Percentiles rank a stretch among this genome's conserved stretches.
Evolutionary conservation across 148 eudicot genomes (phyloP).

Genomic region (Persicaria maculosa): DNA sequence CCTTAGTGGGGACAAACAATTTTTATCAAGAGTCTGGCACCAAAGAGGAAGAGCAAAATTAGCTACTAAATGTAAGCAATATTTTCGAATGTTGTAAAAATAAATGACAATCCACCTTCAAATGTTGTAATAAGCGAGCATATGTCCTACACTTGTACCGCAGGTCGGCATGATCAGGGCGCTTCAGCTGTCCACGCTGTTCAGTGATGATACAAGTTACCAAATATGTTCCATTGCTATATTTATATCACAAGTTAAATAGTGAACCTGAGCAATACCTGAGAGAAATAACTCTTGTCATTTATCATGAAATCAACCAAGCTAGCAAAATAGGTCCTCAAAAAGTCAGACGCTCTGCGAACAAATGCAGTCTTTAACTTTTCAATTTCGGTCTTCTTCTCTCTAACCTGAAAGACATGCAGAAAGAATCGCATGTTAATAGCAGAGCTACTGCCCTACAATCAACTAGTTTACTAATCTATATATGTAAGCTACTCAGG

Average conservation of each 20-base stretch:
- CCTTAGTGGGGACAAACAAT: conserved; percentile 70
- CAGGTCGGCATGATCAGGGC: conserved; percentile 98
- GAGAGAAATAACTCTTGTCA: conserved; percentile 95
- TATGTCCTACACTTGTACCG: conserved; percentile 92
- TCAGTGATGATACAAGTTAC: conserved; percentile 12
- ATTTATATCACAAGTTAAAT: not conserved
- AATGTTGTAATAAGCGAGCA: conserved; percentile 92
- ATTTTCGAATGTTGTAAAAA: too few species aligned
- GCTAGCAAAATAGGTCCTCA: conserved; percentile 80
- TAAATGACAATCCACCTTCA: conserved; percentile 48
- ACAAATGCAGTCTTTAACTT: conserved; percentile 71
- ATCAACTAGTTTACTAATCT: too few species aligned
- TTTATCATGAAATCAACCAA: conserved; percentile 93
- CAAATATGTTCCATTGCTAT: not conserved
- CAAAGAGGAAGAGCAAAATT: conserved; percentile 8
- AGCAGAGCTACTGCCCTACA: too few species aligned
- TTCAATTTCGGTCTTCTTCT: conserved; percentile 79
- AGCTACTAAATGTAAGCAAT: not conserved
- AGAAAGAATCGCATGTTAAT: too few species aligned
- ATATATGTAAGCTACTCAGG: too few species aligned
- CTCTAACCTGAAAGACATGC: conserved; percentile 48
- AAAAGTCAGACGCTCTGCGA: conserved; percentile 82
- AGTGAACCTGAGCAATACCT: conserved; percentile 39
- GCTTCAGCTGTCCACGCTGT: conserved; percentile 91
- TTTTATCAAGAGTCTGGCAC: conserved; percentile 72